Conservation (phyloP, 768 basidiomycete genomes). For the Tulasnella sp. region DNA sequence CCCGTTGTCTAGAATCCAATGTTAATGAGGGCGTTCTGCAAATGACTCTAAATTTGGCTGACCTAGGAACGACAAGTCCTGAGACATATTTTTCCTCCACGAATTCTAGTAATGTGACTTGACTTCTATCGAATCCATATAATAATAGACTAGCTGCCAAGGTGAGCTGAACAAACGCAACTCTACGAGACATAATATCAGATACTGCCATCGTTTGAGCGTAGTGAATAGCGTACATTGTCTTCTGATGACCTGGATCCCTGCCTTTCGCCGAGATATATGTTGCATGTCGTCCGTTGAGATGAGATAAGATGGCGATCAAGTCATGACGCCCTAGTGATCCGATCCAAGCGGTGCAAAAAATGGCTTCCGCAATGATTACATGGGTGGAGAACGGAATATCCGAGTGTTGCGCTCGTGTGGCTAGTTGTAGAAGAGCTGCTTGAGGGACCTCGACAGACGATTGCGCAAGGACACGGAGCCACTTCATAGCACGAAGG, state of each 20-base stretch:
- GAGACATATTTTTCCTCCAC: neutral
- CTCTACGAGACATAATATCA: slow-evolving; percentile 13
- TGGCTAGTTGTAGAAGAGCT: slow-evolving; percentile 35
- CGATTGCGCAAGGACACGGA: slow-evolving; percentile 49
- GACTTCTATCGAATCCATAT: slow-evolving; percentile 51
- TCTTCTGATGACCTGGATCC: neutral
- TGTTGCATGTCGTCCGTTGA: slow-evolving; percentile 37
- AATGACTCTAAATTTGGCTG: neutral
- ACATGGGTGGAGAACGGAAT: slow-evolving; percentile 36
- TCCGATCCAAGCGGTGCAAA: slow-evolving; percentile 51
- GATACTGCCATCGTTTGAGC: too few species aligned
- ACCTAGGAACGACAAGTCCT: neutral
- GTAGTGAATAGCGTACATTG: neutral
- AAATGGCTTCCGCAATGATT: slow-evolving; percentile 41
- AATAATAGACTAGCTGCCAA: slow-evolving; percentile 49
- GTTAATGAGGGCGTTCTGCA: neutral
- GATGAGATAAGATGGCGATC: slow-evolving; percentile 37
- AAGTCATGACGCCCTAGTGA: slow-evolving; percentile 49
- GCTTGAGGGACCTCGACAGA: slow-evolving; percentile 50
- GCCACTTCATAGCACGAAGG: slow-evolving; percentile 42
- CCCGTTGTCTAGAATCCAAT: neutral
- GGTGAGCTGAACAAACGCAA: slow-evolving; percentile 46
- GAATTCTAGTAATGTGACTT: slow-evolving; percentile 36
- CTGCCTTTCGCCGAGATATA: slow-evolving; percentile 27
- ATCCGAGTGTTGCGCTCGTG: slow-evolving; percentile 31